A percentile compares a stretch with the other conserved stretches of the same genome.
Evolutionary conservation across 1,139 yeast genomes (phyloP).

Genomic region (Diutina catenulata): DNA sequence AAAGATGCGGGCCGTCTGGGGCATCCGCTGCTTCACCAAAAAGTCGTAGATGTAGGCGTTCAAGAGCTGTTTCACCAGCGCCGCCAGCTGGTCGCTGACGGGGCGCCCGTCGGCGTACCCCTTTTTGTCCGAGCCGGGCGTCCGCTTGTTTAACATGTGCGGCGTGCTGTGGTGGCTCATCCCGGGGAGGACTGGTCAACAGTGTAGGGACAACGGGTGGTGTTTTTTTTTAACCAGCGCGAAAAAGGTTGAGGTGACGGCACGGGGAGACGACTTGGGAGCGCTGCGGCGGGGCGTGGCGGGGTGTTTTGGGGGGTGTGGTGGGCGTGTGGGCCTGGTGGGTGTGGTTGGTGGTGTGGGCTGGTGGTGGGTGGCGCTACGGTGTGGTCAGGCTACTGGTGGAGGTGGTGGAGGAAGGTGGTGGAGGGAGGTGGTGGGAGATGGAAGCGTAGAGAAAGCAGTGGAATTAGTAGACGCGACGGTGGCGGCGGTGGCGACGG

Average conservation of each 20-base stretch:
- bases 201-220: not conserved
- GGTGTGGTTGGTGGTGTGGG: not conserved
- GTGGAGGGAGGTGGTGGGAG: too few species aligned
- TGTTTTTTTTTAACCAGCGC: not conserved
- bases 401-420: too few species aligned
- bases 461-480: too few species aligned
- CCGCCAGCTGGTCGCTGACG: constrained; percentile 38
- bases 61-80: constrained; percentile 52
- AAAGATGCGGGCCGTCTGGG: constrained; percentile 62
- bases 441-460: too few species aligned
- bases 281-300: constrained; percentile 7
- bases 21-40: constrained; percentile 58
- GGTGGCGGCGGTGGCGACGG: too few species aligned
- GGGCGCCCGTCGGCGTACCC: constrained; percentile 10
- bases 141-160: constrained; percentile 18
- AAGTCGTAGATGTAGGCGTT: constrained; percentile 86
- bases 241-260: not conserved
- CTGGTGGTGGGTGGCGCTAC: too few species aligned
- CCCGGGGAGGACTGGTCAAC: constrained; percentile 1
- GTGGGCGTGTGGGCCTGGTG: not conserved
- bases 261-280: constrained; percentile 5
- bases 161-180: constrained; percentile 31
- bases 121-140: constrained; percentile 13
- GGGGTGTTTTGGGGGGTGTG: constrained; percentile 5
- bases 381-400: too few species aligned